Evolutionary conservation across 805 yeast species (phyloP).

Genomic region (Tetrapisispora arboricola): DNA sequence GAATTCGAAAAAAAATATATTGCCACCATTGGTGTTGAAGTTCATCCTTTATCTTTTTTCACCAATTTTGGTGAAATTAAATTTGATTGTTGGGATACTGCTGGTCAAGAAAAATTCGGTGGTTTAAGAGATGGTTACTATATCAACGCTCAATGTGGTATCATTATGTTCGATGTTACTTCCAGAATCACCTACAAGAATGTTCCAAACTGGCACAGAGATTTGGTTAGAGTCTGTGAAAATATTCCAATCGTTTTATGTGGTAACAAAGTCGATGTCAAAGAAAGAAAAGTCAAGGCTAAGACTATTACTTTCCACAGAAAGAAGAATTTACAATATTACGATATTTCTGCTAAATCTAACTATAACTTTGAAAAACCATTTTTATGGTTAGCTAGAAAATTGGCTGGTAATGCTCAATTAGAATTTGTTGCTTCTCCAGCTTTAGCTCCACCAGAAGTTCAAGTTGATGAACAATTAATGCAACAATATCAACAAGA

Average conservation of each 20-base stretch:
- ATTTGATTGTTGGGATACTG: constrained; percentile 99
- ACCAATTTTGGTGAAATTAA: constrained; percentile 98
- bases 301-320: constrained; percentile 99
- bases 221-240: constrained; percentile 98
- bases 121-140: constrained; percentile 99
- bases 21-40: constrained; percentile 99
- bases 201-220: constrained; percentile 99
- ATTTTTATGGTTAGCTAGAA: constrained; percentile 99
- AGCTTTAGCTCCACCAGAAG: constrained; percentile 99
- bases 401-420: constrained; percentile 95
- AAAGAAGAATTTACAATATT: constrained; percentile 98
- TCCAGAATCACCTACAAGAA: constrained; percentile 99
- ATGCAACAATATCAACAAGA: constrained; percentile 98
- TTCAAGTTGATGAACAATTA: constrained; percentile 88
- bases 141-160: constrained; percentile 99
- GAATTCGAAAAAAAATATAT: constrained; percentile 98
- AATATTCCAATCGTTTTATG: constrained; percentile 97
- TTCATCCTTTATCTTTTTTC: constrained; percentile 95
- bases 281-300: constrained; percentile 99
- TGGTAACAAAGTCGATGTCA: constrained; percentile 99
- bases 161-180: constrained; percentile 99
- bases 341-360: constrained; percentile 98
- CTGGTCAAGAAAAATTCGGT: constrained; percentile 99
- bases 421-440: constrained; percentile 98
- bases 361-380: constrained; percentile 99